Evolutionary conservation across 192 early-diverging fungal species (phyloP).

Genomic region (Umbelopsis sp.): DNA sequence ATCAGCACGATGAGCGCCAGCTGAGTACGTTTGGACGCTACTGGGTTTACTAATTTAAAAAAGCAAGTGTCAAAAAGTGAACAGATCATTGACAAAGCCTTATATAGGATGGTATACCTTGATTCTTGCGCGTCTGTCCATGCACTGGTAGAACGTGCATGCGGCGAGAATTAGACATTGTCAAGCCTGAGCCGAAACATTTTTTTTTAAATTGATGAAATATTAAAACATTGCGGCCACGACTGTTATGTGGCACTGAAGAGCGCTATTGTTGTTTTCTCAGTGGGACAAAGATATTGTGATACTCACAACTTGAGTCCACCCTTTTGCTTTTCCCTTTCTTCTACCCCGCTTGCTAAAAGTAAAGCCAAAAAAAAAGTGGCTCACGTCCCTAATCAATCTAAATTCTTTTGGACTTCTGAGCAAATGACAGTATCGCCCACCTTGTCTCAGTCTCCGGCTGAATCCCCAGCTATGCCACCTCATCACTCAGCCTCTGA

Average conservation of each 20-base stretch:
- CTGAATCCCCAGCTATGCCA: not conserved
- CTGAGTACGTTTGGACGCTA: not conserved
- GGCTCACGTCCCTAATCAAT: too few relatives aligned
- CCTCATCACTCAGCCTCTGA: not conserved
- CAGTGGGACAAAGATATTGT: slow-evolving; percentile 20
- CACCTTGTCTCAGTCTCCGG: slow-evolving; percentile 15
- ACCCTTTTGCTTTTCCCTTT: slow-evolving; percentile 7
- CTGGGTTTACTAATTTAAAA: not conserved
- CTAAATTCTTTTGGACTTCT: too few relatives aligned
- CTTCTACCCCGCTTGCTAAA: slow-evolving; percentile 19
- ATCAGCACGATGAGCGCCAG: slow-evolving; percentile 50
- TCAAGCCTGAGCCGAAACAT: slow-evolving; percentile 9
- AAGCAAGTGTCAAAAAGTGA: not conserved
- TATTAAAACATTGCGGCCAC: not conserved
- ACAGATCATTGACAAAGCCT: slow-evolving; percentile 11
- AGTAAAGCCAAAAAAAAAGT: too few relatives aligned
- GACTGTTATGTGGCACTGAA: slow-evolving; percentile 1
- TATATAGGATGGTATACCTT: slow-evolving; percentile 2
- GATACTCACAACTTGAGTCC: not conserved
- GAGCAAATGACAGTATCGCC: slow-evolving; percentile 9
- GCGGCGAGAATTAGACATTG: not conserved
- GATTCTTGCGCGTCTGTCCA: not conserved
- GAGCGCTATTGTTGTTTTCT: not conserved
- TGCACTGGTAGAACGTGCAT: slow-evolving; percentile 11
- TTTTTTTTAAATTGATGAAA: not conserved